These are phyloP conservation scores for Claviceps digitariae DNA, from an alignment of 2,329 filamentous ascomycete genomes.

Conservation along the genomic window DNA sequence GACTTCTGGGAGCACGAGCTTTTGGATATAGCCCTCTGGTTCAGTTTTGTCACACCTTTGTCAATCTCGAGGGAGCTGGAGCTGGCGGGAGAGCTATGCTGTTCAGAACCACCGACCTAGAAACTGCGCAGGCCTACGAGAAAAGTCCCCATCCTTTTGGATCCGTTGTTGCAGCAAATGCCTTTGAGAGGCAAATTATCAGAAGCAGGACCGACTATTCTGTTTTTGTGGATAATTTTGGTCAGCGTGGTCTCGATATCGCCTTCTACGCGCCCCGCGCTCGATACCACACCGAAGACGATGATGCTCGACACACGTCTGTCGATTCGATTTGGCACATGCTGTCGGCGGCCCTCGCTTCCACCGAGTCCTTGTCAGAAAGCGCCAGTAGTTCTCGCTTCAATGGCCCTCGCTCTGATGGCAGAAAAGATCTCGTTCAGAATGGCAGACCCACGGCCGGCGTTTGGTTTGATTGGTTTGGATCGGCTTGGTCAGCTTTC, in stretches of 20 bases:
- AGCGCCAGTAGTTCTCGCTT: slow-evolving; percentile 52
- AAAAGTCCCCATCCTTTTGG: slow-evolving; percentile 66
- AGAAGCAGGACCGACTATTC: slow-evolving; percentile 82
- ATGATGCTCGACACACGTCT: slow-evolving; percentile 71
- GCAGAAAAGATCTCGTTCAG: slow-evolving; percentile 45
- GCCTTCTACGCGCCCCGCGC: slow-evolving; percentile 81
- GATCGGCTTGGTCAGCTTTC: slow-evolving; percentile 64
- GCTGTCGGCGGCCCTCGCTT: slow-evolving; percentile 71
- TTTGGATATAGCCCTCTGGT: slow-evolving; percentile 75
- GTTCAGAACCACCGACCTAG: slow-evolving; percentile 77
- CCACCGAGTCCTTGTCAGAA: slow-evolving; percentile 56
- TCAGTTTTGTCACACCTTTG: slow-evolving; percentile 69
- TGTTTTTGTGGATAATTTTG: slow-evolving; percentile 63
- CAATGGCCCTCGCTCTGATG: slow-evolving; percentile 40
- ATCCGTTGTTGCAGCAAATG: slow-evolving; percentile 68
- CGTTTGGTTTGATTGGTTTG: slow-evolving; percentile 93
- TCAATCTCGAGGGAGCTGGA: slow-evolving; percentile 91
- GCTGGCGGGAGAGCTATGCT: slow-evolving; percentile 78
- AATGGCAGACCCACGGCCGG: slow-evolving; percentile 54
- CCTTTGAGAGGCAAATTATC: slow-evolving; percentile 66
- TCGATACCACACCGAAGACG: slow-evolving; percentile 82
- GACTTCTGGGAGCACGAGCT: slow-evolving; percentile 70
- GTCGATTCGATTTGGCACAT: slow-evolving; percentile 74
- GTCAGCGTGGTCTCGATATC: slow-evolving; percentile 78
- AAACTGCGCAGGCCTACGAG: slow-evolving; percentile 70